Evolutionary conservation across 345 rosid genomes (phyloP), one percentile per base, ranked within the genome.

Genomic region (Boechera stricta): DNA sequence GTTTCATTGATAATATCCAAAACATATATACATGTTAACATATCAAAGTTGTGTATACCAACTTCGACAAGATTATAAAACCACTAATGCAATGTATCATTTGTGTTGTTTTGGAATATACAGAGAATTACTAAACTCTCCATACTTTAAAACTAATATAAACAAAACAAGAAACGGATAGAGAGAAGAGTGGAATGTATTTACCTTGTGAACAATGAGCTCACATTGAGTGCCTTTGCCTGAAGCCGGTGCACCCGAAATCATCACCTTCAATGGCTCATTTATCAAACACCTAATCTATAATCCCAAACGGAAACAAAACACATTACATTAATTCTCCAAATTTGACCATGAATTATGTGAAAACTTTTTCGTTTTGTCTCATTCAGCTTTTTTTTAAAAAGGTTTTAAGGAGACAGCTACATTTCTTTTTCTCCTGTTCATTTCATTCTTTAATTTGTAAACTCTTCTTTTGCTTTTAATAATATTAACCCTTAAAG

Each of bases 191-290:
- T 26, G 29, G n/a, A 69, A 47, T 39, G 5, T 39, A 15, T 10
- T 74, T 82, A 91, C 98, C 93, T 89, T 90, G 10, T 86, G 83
- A 72, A 84, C 95, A 41, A 90, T 88, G 64, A 92, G 80, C 69
- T 92, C 95, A 71, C 97, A 89, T 74, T 92, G 98, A 69, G 98
- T 88, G 58, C 98, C 95, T 84, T 92, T 94, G 48, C 98, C 97
- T 1, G 93, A 94, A 7, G 97, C 97, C 0, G 97, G 94, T 32
- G 97, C 97, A 38, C 98, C 97, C 0, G 95, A 92, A 67, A 94
- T 91, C 94, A 94, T 94, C 68, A 94, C 96, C 81, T 89, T 91
- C 80, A 94, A 42, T 0, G 97, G 89, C 80, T 89, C 87, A 32
- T 41, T 53, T 5, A 76, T 69, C 10, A 88, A 94, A 85, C 94